These are phyloP conservation scores for Chrysoporthe cubensis DNA, from an alignment of 2,329 filamentous ascomycete species.

Conservation along the genomic window DNA sequence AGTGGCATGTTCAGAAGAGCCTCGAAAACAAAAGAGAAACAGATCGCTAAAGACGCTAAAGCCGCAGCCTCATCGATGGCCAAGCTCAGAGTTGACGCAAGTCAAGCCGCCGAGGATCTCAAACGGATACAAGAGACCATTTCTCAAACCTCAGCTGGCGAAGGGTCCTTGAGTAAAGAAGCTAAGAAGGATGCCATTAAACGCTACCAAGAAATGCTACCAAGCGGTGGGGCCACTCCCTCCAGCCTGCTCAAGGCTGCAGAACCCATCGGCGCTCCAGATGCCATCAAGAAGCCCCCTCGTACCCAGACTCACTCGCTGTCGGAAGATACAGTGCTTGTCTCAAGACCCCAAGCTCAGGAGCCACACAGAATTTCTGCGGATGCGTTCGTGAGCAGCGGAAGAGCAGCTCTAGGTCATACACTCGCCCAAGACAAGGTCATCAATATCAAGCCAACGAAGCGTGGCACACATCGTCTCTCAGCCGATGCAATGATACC, in stretches of 20 bases:
- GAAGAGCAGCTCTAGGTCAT: constrained; percentile 7
- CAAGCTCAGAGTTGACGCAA: neutral
- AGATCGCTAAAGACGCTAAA: neutral
- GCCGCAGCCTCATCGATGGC: neutral
- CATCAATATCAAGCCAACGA: constrained; percentile 2
- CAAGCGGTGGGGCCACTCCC: constrained; percentile 2
- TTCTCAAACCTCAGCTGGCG: constrained; percentile 2
- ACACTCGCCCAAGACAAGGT: constrained; percentile 19
- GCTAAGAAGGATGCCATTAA: constrained; percentile 6
- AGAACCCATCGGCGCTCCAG: constrained; percentile 2
- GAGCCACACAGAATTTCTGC: constrained; percentile 10
- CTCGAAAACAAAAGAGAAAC: constrained; percentile 8
- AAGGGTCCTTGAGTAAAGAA: constrained; percentile 1
- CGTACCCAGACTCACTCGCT: constrained; percentile 21
- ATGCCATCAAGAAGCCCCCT: constrained; percentile 20
- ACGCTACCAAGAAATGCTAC: neutral
- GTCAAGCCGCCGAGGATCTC: neutral
- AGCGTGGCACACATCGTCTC: constrained; percentile 18
- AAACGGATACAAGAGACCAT: neutral
- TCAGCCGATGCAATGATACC: constrained; percentile 24
- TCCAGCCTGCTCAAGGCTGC: constrained; percentile 10
- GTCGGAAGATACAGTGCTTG: constrained; percentile 18
- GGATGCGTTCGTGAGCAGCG: constrained; percentile 5
- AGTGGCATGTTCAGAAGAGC: constrained; percentile 3
- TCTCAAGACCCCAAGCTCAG: neutral